Evolutionary conservation across 495 filamentous ascomycete species (phyloP).

Genomic region (Tuber indicum): DNA sequence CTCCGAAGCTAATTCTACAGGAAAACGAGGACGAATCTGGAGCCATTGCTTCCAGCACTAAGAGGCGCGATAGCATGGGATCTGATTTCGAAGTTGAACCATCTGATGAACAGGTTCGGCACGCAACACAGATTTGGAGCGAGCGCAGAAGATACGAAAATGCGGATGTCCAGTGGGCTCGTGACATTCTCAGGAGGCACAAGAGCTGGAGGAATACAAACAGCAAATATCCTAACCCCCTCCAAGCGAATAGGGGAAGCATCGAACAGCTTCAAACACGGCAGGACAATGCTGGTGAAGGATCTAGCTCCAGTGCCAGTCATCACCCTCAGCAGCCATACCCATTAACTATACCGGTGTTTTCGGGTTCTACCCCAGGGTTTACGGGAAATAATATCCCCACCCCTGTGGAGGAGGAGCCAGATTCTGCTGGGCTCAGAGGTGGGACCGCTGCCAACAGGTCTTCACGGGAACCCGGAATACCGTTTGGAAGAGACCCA

Average conservation of each 20-base stretch:
- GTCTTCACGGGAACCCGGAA: background rate
- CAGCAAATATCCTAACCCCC: conserved; percentile 20
- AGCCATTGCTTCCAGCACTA: conserved; percentile 16
- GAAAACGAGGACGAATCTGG: conserved; percentile 25
- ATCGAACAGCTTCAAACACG: conserved; percentile 17
- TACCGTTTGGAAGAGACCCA: background rate
- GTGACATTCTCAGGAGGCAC: conserved; percentile 16
- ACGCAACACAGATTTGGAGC: conserved; percentile 16
- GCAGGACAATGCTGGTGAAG: conserved; percentile 9
- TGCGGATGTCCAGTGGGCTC: conserved; percentile 27
- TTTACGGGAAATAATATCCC: conserved; percentile 18
- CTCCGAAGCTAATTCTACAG: conserved; percentile 8
- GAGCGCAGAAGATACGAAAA: conserved; percentile 11
- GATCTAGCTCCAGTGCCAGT: background rate
- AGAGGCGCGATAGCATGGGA: conserved; percentile 21
- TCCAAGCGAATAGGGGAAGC: conserved; percentile 2
- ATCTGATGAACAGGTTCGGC: conserved; percentile 25
- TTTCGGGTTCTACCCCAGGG: conserved; percentile 11
- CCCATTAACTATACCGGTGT: background rate
- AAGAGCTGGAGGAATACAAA: conserved; percentile 20
- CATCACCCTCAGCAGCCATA: conserved; percentile 6
- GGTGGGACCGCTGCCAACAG: background rate
- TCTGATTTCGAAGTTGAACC: conserved; percentile 31
- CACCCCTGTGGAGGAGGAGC: conserved; percentile 29
- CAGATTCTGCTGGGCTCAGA: conserved; percentile 7